Evolutionary conservation across 1,284 basidiomycete genomes (phyloP).

Genomic region (Trametes sp.): DNA sequence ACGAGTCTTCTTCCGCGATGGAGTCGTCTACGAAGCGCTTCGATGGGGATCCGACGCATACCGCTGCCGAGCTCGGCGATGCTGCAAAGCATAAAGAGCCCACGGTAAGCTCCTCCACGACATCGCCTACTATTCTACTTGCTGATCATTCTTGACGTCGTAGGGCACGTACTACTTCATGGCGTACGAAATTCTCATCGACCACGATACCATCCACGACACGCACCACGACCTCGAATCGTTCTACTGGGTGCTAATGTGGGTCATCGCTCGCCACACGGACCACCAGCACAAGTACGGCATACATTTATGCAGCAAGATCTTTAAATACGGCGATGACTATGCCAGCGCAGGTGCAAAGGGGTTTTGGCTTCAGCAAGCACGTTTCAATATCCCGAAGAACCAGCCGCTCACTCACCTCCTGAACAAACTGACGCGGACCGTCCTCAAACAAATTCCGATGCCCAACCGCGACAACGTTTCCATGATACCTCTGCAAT

Average conservation of each 20-base stretch:
- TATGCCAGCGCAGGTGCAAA: not conserved
- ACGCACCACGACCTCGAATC: constrained; percentile 20
- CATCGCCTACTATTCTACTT: too few species aligned
- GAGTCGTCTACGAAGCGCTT: too few species aligned
- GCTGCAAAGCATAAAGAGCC: constrained; percentile 9
- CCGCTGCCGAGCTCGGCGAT: too few species aligned
- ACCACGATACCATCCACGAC: not conserved
- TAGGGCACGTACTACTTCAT: constrained; percentile 22
- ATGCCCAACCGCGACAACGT: too few species aligned
- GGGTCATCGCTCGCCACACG: constrained; percentile 22
- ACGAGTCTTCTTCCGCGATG: too few species aligned
- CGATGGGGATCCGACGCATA: not conserved
- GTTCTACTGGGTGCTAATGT: constrained; percentile 22
- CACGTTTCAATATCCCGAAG: not conserved
- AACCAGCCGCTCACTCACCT: constrained; percentile 19
- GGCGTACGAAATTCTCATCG: constrained; percentile 10
- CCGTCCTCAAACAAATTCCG: not conserved
- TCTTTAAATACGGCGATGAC: constrained; percentile 4
- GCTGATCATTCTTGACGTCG: too few species aligned
- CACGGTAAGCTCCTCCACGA: too few species aligned
- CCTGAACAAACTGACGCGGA: not conserved
- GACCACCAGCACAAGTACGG: not conserved
- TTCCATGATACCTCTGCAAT: not conserved
- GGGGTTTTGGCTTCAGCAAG: not conserved
- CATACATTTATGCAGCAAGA: not conserved